Conservation (phyloP, 106 monocot genomes). For the Dendrobium catenatum region DNA sequence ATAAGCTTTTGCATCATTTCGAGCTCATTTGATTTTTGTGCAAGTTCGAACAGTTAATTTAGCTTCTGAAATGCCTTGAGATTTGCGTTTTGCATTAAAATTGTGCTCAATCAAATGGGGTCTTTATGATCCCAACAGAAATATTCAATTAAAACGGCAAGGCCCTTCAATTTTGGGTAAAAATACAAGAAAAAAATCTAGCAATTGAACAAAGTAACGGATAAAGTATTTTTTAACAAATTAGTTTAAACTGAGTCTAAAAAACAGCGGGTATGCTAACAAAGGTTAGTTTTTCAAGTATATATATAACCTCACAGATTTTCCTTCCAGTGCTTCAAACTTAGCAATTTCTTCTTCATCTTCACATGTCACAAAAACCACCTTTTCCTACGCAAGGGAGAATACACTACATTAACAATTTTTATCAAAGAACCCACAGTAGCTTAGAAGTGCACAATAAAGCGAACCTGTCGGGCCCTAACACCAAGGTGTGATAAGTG, state of each 20-base stretch:
- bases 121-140: neutral
- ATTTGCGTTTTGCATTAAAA: neutral
- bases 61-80: neutral
- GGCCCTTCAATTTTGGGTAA: neutral
- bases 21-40: neutral
- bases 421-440: neutral
- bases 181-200: neutral
- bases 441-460: slow-evolving; percentile 1
- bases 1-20: neutral
- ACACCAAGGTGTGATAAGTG: slow-evolving; percentile 99
- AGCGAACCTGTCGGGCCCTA: slow-evolving; percentile 81
- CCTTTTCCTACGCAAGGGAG: slow-evolving; percentile 57
- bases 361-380: slow-evolving; percentile 87
- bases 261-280: neutral
- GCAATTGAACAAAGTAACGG: neutral
- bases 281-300: neutral
- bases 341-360: slow-evolving; percentile 66
- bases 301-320: slow-evolving; percentile 64
- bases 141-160: neutral
- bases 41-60: neutral
- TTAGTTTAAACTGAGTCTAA: neutral
- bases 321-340: slow-evolving; percentile 46
- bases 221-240: neutral
- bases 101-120: neutral
- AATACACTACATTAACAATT: neutral